Percentiles rank a stretch among this genome's conserved stretches.
These are phyloP conservation scores for Suillus lakei DNA, from an alignment of 768 basidiomycete species.

Conservation along the genomic window DNA sequence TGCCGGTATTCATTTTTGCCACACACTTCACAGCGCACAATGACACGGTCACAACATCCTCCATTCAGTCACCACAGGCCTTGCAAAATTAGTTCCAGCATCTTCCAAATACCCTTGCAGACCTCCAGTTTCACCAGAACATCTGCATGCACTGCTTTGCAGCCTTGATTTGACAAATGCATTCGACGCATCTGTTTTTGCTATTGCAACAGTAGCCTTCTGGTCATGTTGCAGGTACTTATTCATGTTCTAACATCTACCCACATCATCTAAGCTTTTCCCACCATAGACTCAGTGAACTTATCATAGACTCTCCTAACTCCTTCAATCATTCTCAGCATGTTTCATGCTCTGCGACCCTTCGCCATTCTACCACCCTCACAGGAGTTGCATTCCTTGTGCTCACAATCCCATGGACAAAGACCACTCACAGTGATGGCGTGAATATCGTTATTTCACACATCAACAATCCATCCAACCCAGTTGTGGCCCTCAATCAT, in stretches of 20 bases:
- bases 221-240: background rate
- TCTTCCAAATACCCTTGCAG: background rate
- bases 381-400: fast-evolving
- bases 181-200: background rate
- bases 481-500: background rate
- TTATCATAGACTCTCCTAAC: fast-evolving
- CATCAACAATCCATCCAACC: background rate
- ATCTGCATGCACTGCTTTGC: background rate
- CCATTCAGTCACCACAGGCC: too few relatives aligned
- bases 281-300: background rate
- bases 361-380: too few relatives aligned
- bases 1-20: too few relatives aligned
- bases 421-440: background rate
- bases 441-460: fast-evolving
- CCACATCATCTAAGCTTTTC: too few relatives aligned
- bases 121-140: background rate
- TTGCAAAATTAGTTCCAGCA: background rate
- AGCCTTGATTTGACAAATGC: background rate
- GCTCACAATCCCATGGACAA: background rate
- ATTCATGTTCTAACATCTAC: background rate
- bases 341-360: too few relatives aligned
- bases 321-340: background rate
- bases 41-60: background rate
- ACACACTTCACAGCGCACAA: too few relatives aligned
- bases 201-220: background rate